Evolutionary conservation across 495 filamentous ascomycete genomes (phyloP).

Genomic region (Evernia prunastri): DNA sequence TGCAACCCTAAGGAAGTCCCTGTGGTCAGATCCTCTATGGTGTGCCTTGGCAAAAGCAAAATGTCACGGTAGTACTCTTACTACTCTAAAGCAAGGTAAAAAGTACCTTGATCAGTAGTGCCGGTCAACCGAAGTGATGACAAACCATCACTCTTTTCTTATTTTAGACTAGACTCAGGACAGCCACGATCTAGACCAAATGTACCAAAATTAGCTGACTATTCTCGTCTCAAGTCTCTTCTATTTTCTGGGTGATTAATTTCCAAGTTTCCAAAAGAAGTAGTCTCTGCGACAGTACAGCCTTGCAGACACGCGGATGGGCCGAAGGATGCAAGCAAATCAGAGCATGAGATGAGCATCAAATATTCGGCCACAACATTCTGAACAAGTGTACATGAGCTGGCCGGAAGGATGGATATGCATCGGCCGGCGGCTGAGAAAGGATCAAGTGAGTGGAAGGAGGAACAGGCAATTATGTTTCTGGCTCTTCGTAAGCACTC

Average conservation of each 20-base stretch:
- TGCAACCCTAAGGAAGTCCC: background rate
- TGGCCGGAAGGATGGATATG: background rate
- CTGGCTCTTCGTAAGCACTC: no score
- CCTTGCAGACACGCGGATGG: background rate
- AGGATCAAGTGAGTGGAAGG: background rate
- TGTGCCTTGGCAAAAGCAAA: background rate
- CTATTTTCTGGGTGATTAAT: background rate
- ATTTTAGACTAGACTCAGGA: no score
- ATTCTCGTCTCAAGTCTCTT: background rate
- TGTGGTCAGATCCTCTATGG: background rate
- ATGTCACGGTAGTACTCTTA: background rate
- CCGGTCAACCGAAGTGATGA: background rate
- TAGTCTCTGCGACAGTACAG: background rate
- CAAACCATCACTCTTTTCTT: no score
- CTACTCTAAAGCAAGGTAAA: no score
- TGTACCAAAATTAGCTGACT: background rate
- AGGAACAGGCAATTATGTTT: background rate
- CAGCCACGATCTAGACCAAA: no score
- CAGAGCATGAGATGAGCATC: background rate
- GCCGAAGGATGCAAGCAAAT: slow-evolving; percentile 1
- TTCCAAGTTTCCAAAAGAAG: background rate
- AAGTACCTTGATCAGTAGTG: background rate
- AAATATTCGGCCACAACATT: no score
- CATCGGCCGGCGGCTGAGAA: background rate
- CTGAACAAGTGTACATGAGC: no score